phyloP scores from a whole-genome alignment of 2,329 filamentous ascomycete genomes.

The Colletotrichum tamarilloi region DNA sequence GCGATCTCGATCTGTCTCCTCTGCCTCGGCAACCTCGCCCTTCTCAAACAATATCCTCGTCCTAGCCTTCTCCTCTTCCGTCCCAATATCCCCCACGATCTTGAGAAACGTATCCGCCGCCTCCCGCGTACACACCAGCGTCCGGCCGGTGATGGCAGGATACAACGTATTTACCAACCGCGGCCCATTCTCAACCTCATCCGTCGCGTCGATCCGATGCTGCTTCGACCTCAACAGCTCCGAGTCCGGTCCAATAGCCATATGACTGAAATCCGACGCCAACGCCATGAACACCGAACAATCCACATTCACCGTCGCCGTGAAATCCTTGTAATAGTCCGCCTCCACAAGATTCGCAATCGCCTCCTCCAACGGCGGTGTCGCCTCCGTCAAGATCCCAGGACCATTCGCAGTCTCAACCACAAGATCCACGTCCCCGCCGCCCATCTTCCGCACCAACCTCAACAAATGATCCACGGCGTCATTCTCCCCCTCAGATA shows the following conservation, averaged over 20 bases:
- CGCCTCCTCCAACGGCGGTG: constrained; percentile 42
- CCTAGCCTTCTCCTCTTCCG: constrained; percentile 48
- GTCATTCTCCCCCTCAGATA: constrained; percentile 41
- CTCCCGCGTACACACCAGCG: constrained; percentile 50
- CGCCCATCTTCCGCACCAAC: constrained; percentile 42
- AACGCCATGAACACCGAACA: constrained; percentile 54
- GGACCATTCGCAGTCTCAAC: constrained; percentile 43
- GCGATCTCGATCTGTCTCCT: constrained; percentile 18
- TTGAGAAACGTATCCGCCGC: constrained; percentile 52
- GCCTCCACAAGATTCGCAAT: constrained; percentile 44
- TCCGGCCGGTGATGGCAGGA: constrained; percentile 45
- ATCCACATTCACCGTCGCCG: constrained; percentile 52
- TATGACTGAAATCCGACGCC: constrained; percentile 53
- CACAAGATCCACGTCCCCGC: constrained; percentile 44
- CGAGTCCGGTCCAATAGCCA: constrained; percentile 41
- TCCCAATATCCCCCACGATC: constrained; percentile 50
- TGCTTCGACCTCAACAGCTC: constrained; percentile 45
- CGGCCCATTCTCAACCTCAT: constrained; percentile 38
- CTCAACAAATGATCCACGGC: constrained; percentile 48
- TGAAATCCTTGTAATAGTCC: constrained; percentile 46
- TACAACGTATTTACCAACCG: constrained; percentile 43
- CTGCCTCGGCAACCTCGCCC: constrained; percentile 18
- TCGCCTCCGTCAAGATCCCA: constrained; percentile 39
- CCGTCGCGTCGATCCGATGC: constrained; percentile 49
- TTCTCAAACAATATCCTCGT: constrained; percentile 44